These are phyloP conservation scores for Tetracladium setigerum DNA, from an alignment of 495 filamentous ascomycete species.

Conservation along the genomic window DNA sequence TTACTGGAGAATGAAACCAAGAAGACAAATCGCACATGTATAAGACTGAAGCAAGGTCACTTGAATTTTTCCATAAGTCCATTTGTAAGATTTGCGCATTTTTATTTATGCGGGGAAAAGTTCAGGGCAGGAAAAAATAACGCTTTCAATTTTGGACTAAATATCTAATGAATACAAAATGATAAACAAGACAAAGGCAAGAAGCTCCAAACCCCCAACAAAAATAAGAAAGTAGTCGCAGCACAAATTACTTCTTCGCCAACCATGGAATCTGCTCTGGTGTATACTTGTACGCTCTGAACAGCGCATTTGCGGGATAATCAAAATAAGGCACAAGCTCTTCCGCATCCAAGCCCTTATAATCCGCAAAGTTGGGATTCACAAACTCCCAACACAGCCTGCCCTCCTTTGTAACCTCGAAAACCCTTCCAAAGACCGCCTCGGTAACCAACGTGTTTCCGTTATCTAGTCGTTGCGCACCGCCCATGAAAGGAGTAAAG, in stretches of 20 bases:
- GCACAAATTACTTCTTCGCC: background rate
- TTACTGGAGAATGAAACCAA: no score
- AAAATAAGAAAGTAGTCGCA: no score
- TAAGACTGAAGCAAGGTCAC: no score
- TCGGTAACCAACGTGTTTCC: conserved; percentile 39
- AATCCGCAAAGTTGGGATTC: conserved; percentile 26
- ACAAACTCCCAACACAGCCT: conserved; percentile 31
- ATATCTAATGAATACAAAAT: no score
- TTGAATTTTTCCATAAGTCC: no score
- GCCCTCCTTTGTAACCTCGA: conserved; percentile 28
- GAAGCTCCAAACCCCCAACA: no score
- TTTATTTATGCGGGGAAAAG: no score
- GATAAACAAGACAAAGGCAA: no score
- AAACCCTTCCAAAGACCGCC: conserved; percentile 26
- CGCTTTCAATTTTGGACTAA: no score
- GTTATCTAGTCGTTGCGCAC: conserved; percentile 31
- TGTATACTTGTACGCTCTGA: conserved; percentile 31
- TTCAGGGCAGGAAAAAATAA: no score
- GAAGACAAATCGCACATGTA: no score
- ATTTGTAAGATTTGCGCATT: no score
- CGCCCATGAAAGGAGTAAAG: conserved; percentile 45
- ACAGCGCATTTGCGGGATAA: conserved; percentile 30
- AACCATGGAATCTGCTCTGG: conserved; percentile 29
- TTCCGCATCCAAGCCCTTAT: conserved; percentile 15
- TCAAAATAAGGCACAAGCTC: conserved; percentile 25